These are phyloP conservation scores for Cryptococcus floricola DNA, from an alignment of 1,284 basidiomycete genomes.

Conservation along the genomic window DNA sequence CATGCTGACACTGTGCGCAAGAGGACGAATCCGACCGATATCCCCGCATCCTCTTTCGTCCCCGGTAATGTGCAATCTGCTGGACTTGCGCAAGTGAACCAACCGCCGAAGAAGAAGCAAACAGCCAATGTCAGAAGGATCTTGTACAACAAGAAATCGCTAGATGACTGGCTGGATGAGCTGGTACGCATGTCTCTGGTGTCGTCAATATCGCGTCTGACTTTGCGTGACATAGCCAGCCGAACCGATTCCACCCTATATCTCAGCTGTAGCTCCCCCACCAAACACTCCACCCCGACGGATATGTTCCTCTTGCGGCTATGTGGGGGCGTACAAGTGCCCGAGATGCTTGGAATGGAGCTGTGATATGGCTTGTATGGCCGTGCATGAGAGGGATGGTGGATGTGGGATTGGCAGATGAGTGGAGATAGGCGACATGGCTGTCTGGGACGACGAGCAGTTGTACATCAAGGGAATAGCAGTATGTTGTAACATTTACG, in stretches of 20 bases:
- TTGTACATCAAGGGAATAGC: background rate
- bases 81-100: background rate
- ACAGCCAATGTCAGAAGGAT: constrained; percentile 43
- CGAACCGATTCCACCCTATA: constrained; percentile 33
- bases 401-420: constrained; percentile 41
- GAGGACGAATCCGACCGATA: constrained; percentile 48
- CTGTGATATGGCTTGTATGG: constrained; percentile 34
- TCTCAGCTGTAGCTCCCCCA: constrained; percentile 28
- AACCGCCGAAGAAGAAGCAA: constrained; percentile 41
- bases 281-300: constrained; percentile 28
- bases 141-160: constrained; percentile 38
- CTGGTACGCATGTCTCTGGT: constrained; percentile 23
- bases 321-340: constrained; percentile 38
- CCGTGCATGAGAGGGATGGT: constrained; percentile 40
- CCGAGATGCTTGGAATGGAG: constrained; percentile 40
- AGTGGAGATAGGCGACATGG: background rate
- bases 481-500: background rate
- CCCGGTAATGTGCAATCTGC: constrained; percentile 11
- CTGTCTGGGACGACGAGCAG: too few relatives aligned
- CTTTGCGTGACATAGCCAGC: constrained; percentile 18
- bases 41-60: constrained; percentile 39
- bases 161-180: constrained; percentile 48
- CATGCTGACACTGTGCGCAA: constrained; percentile 6
- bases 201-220: background rate
- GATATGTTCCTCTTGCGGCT: constrained; percentile 43